Evolutionary conservation across 495 filamentous ascomycete genomes (phyloP), one percentile per base, ranked within the genome.

Genomic region (Aspergillus conjunctus): DNA sequence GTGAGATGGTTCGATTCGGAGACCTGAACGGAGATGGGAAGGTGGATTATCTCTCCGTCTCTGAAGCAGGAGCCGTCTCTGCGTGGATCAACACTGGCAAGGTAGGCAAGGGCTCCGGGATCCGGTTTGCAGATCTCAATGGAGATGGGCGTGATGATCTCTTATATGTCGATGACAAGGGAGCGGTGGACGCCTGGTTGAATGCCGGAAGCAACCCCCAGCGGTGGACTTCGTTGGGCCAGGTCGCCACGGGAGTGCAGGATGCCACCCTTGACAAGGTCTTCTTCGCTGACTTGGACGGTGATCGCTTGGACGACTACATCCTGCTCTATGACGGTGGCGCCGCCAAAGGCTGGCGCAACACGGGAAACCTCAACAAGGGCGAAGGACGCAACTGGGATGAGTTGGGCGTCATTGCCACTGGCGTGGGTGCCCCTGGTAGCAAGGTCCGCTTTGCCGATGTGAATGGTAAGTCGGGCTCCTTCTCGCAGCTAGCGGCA

Each of bases 391-490:
- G 51, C n/a, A 34, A 37, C 9, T 54, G 51, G 51, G 32, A 30
- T 9, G 20, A 7, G 12, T 15, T 26, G 11, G 18, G 7, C 12
- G 39, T 31, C 17, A 17, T 54, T 17, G 51, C 51, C 15, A 34
- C 51, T 37, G 31, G 51, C 2, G 51, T 54, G 1, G 51, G 51
- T 18, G 51, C 34, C 14, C 26, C 51, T 7, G 51, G 51, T 2
- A 39, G 51, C 51, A 54, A 54, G 31, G 32, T 54, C 20, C 51
- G 51, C 0, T 54, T 54, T 39, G 51, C 51, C 2, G 51, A 54
- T 22, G 14, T 54, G 7, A 54, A 26, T 33, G 31, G 51, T n/a
- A n/a, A 37, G 51, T 15, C 26, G 11, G 51, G 32, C 20, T 54
- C n/a, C 31, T 18, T 54, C 15, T 18, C 39, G 22, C 51, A 54